These are phyloP conservation scores for Telopea speciosissima DNA, from an alignment of 177 flowering plant genomes.

Conservation along the genomic window DNA sequence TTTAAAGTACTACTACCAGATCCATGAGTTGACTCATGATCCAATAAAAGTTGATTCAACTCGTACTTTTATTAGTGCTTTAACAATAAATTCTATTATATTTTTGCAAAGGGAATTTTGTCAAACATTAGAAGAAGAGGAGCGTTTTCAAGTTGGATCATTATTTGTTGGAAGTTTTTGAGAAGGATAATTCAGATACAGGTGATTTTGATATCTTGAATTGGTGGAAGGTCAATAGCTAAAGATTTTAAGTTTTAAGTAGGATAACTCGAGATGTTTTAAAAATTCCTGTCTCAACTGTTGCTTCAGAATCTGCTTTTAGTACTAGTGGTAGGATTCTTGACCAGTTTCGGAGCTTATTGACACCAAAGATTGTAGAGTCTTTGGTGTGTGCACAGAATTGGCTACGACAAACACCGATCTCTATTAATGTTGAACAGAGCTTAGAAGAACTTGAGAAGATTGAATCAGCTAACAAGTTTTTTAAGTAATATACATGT, in stretches of 20 bases:
- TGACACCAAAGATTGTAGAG: neutral
- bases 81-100: neutral
- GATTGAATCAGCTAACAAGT: neutral
- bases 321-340: neutral
- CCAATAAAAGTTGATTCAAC: too few relatives aligned
- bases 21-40: too few relatives aligned
- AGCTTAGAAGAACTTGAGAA: neutral
- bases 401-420: neutral
- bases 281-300: neutral
- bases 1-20: too few relatives aligned
- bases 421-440: neutral
- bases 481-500: too few relatives aligned
- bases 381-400: neutral
- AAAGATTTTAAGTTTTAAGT: too few relatives aligned
- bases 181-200: neutral
- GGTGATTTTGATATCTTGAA: slow-evolving; percentile 2
- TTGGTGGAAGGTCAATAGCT: slow-evolving; percentile 1
- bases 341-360: neutral
- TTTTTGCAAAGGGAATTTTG: neutral
- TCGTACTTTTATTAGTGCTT: too few relatives aligned
- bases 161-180: neutral
- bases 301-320: neutral
- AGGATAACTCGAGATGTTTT: neutral
- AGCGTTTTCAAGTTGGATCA: neutral
- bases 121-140: neutral